Evolutionary conservation across 2,329 filamentous ascomycete genomes (phyloP).

Genomic region (Aureobasidium subglaciale): DNA sequence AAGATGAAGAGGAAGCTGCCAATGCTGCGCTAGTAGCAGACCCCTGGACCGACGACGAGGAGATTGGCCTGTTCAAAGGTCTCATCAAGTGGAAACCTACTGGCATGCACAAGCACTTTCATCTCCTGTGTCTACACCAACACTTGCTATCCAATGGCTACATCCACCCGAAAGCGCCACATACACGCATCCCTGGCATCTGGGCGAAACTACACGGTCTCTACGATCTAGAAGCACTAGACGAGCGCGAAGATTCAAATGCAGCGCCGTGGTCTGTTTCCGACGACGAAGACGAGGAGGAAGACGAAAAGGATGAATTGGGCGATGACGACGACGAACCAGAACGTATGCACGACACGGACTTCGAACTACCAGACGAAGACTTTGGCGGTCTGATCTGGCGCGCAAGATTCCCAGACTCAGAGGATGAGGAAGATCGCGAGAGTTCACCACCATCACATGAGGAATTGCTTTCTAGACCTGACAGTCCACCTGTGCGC

Average conservation of each 20-base stretch:
- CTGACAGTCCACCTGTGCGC: conserved; percentile 25
- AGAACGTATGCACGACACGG: conserved; percentile 18
- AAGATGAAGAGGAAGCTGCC: not conserved
- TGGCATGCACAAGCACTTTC: conserved; percentile 89
- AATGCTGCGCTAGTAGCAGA: conserved; percentile 47
- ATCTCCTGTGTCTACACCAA: conserved; percentile 67
- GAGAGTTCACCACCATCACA: conserved; percentile 20
- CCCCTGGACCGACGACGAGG: conserved; percentile 92
- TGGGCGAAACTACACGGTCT: conserved; percentile 79
- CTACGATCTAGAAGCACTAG: conserved; percentile 79
- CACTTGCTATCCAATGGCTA: conserved; percentile 28
- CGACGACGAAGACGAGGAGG: conserved; percentile 35
- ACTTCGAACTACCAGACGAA: conserved; percentile 39
- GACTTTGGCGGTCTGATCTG: conserved; percentile 38
- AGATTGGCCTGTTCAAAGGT: conserved; percentile 84
- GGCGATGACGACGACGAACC: conserved; percentile 34
- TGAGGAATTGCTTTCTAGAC: conserved; percentile 26
- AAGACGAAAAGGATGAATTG: conserved; percentile 33
- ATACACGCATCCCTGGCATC: conserved; percentile 84
- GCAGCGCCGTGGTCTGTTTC: conserved; percentile 43
- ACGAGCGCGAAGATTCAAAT: conserved; percentile 67
- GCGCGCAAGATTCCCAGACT: conserved; percentile 29
- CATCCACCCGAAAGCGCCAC: conserved; percentile 36
- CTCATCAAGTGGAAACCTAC: conserved; percentile 96
- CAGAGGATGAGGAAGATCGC: conserved; percentile 17